A percentile compares a stretch with the other conserved stretches of the same genome.
Conservation (phyloP, 345 rosid species). For the Bruguiera gymnorhiza region DNA sequence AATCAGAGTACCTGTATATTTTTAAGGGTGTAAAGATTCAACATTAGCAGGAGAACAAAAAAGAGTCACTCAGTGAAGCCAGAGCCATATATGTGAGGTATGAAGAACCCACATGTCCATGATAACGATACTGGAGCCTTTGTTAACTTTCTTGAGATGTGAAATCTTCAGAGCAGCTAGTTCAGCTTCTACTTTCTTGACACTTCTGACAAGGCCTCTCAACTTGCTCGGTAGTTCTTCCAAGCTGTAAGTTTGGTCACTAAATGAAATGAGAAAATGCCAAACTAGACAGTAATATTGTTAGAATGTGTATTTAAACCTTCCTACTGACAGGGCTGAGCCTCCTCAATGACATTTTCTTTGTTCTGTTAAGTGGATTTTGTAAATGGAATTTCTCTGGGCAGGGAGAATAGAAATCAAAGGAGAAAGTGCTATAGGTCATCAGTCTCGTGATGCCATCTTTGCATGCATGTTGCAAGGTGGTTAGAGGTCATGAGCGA, state of each 20-base stretch:
- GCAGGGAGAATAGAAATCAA: not conserved
- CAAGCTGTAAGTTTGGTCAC: constrained; percentile 40
- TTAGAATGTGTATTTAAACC: too few relatives aligned
- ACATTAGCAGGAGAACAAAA: not conserved
- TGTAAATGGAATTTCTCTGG: not conserved
- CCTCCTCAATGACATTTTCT: too few relatives aligned
- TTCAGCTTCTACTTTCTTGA: constrained; percentile 84
- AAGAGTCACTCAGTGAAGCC: not conserved
- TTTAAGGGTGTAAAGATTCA: not conserved
- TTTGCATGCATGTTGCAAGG: too few relatives aligned
- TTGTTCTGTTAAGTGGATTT: not conserved
- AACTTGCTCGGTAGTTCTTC: constrained; percentile 83
- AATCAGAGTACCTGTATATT: constrained; percentile 63
- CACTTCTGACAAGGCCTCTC: constrained; percentile 61
- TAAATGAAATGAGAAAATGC: constrained; percentile 1
- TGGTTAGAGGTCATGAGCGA: too few relatives aligned
- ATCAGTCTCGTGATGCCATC: too few relatives aligned
- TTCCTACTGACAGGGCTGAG: too few relatives aligned
- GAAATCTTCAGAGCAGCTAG: constrained; percentile 85
- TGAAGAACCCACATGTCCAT: constrained; percentile 72
- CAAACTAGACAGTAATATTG: not conserved
- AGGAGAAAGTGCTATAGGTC: too few relatives aligned
- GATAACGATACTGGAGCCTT: constrained; percentile 76
- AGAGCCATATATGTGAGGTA: not conserved
- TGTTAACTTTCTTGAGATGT: constrained; percentile 76